These are phyloP conservation scores for Plasmodium adleri DNA, from an alignment of 169 alveolate genomes.

Conservation along the genomic window DNA sequence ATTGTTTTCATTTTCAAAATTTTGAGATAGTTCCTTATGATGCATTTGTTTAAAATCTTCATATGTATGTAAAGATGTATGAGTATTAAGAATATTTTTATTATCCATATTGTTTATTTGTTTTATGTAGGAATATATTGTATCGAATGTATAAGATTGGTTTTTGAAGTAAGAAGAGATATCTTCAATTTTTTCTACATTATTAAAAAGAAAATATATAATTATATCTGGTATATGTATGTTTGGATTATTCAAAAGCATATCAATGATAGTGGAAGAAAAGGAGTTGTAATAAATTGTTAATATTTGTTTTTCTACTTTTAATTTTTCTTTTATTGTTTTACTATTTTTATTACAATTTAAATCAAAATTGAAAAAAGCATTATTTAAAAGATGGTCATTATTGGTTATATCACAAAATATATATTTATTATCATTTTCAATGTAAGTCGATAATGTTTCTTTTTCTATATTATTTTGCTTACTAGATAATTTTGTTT, in stretches of 20 bases:
- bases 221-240: constrained; percentile 52
- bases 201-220: constrained; percentile 52
- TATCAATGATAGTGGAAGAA: constrained; percentile 50
- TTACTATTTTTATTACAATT: constrained; percentile 48
- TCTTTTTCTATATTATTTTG: constrained; percentile 1
- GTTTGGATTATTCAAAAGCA: constrained; percentile 48
- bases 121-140: constrained; percentile 32
- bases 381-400: constrained; percentile 3
- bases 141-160: constrained; percentile 45
- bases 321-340: constrained; percentile 62
- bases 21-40: not conserved
- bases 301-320: constrained; percentile 49
- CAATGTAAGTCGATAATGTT: not conserved
- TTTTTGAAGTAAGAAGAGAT: constrained; percentile 44
- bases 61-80: not conserved
- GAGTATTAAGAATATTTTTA: not conserved
- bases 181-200: constrained; percentile 48
- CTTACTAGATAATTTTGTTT: not conserved
- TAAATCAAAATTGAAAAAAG: constrained; percentile 52
- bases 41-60: not conserved
- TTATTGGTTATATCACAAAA: too few relatives aligned
- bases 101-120: not conserved
- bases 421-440: not conserved
- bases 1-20: not conserved
- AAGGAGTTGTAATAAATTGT: constrained; percentile 63